Percentiles rank a stretch among this genome's conserved stretches.
phyloP scores from a whole-genome alignment of 1,284 basidiomycete species.

The Ustilago cynodontis region DNA sequence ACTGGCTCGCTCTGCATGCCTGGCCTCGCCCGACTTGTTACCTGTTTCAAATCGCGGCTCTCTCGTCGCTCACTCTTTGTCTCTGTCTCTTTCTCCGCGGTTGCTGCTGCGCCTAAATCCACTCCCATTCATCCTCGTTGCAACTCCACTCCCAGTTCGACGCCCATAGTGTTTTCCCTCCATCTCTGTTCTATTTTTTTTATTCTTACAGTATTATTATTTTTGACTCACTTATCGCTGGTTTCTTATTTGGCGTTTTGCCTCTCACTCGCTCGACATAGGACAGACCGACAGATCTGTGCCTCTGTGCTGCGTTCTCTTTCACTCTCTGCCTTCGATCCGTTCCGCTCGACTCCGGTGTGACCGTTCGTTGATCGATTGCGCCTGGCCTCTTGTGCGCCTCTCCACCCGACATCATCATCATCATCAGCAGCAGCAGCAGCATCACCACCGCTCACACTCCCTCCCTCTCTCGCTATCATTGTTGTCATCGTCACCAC shows the following conservation, averaged over 20 bases:
- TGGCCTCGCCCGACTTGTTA: neutral
- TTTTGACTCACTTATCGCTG: slow-evolving; percentile 1
- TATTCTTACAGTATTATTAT: slow-evolving; percentile 8
- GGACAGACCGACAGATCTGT: neutral
- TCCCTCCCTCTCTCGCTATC: neutral
- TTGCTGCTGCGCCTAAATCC: slow-evolving; percentile 20
- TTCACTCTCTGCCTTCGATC: slow-evolving; percentile 11
- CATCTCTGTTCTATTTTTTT: slow-evolving; percentile 1
- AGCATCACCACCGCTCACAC: no score
- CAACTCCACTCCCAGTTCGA: neutral
- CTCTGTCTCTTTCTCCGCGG: slow-evolving; percentile 3
- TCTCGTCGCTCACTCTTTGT: slow-evolving; percentile 2
- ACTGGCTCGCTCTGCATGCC: slow-evolving; percentile 11
- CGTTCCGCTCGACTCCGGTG: slow-evolving; percentile 2
- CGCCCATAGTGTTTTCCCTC: neutral
- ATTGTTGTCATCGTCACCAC: slow-evolving; percentile 4
- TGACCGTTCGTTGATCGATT: slow-evolving; percentile 6
- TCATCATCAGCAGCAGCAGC: no score
- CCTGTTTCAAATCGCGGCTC: slow-evolving; percentile 2
- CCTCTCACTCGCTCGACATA: neutral
- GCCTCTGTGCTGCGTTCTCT: neutral
- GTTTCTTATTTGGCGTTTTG: slow-evolving; percentile 1
- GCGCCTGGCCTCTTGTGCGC: slow-evolving; percentile 5
- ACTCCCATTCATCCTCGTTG: neutral
- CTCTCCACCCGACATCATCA: slow-evolving; percentile 38